A percentile compares a stretch with the other conserved stretches of the same genome.
Conservation (phyloP, 805 yeast species). For the Wickerhamomyces tratensis region DNA sequence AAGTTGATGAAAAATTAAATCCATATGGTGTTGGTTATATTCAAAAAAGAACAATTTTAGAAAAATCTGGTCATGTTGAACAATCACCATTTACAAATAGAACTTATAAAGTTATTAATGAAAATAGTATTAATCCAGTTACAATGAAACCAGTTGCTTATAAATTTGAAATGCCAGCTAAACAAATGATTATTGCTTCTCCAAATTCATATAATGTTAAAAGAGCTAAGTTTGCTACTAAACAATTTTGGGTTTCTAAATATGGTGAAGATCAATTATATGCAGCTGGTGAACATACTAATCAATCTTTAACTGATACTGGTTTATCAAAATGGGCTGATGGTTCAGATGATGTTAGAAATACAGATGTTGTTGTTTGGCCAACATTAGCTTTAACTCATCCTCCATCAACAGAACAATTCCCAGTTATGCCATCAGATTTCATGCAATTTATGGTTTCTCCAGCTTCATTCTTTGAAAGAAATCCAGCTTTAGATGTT, state of each 20-base stretch:
- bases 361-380: constrained; percentile 67
- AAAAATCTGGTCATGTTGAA: constrained; percentile 56
- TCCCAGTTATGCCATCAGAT: constrained; percentile 80
- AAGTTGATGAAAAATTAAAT: constrained; percentile 38
- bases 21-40: constrained; percentile 59
- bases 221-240: constrained; percentile 63
- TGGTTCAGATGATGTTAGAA: constrained; percentile 54
- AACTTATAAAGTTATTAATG: constrained; percentile 60
- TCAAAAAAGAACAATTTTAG: constrained; percentile 48
- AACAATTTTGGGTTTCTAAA: constrained; percentile 71
- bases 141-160: constrained; percentile 62
- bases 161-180: constrained; percentile 56
- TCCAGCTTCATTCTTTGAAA: constrained; percentile 61
- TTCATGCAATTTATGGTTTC: constrained; percentile 49
- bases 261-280: constrained; percentile 56
- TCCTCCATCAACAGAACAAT: constrained; percentile 69
- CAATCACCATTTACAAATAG: constrained; percentile 64
- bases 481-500: constrained; percentile 62
- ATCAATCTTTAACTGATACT: constrained; percentile 59
- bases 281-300: constrained; percentile 75
- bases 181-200: constrained; percentile 60
- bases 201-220: constrained; percentile 48
- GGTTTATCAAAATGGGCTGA: constrained; percentile 64
- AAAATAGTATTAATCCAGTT: constrained; percentile 54
- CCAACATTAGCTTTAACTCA: constrained; percentile 70